Conservation (phyloP, 495 filamentous ascomycete species). For the Chaetomium tenue region DNA sequence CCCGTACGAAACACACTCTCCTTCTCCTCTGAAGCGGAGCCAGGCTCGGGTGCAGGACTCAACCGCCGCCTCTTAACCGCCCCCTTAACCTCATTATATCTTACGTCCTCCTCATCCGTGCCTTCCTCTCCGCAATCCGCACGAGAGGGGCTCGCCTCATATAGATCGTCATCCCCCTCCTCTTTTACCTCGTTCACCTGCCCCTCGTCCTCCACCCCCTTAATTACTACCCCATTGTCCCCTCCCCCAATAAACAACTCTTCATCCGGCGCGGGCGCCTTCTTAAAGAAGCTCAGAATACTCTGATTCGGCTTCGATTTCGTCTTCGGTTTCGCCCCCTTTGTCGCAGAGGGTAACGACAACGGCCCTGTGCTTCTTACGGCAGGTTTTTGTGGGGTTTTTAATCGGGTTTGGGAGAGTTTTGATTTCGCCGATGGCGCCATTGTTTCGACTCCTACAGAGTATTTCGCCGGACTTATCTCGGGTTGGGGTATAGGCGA, state of each 20-base stretch:
- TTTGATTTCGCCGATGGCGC: constrained; percentile 5
- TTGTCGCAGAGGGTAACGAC: not conserved
- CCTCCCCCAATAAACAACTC: constrained; percentile 33
- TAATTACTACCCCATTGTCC: not conserved
- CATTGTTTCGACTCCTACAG: not conserved
- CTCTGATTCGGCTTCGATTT: constrained; percentile 58
- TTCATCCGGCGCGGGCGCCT: constrained; percentile 50
- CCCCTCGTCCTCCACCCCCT: not conserved
- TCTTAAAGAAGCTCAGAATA: constrained; percentile 82
- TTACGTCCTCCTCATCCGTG: constrained; percentile 28
- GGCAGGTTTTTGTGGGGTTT: not conserved
- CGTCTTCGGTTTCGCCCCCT: constrained; percentile 33
- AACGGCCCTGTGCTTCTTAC: not conserved
- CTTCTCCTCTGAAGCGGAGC: not conserved
- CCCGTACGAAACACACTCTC: not conserved
- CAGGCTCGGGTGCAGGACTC: constrained; percentile 2
- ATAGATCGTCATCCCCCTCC: constrained; percentile 13
- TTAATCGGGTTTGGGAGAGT: constrained; percentile 8
- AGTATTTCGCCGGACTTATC: not conserved
- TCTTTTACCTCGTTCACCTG: constrained; percentile 6
- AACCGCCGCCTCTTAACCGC: constrained; percentile 49
- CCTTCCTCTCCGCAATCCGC: not conserved
- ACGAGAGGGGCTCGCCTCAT: not conserved
- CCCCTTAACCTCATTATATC: constrained; percentile 53
- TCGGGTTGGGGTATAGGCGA: no score